Evolutionary conservation across 331 rosid genomes (phyloP), one percentile per base, ranked within the genome.

Genomic region (Pyracantha coccinea): DNA sequence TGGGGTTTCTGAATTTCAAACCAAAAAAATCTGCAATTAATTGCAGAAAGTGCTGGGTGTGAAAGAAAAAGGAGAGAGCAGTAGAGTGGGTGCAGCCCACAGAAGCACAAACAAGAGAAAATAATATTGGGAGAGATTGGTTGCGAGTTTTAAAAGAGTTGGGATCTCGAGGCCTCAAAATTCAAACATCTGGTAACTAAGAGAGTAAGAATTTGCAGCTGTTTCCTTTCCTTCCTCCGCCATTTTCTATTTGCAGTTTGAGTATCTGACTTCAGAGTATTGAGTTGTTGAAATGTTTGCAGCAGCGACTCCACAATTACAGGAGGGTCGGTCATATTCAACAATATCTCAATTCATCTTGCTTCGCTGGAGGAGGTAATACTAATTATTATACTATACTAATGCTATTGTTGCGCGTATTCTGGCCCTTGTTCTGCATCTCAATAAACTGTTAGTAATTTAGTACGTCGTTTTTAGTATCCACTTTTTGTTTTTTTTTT

Each of bases 261-360:
- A 4, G 19, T 14, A 19, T 14, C 0, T 45, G 52, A 45, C 2
- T 14, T 45, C 50, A 12, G 53, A 45, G 53, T 45, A 45, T 64
- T 71, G 19, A 14, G 53, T 4, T 14, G 19, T 45, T 45, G 53
- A 45, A 45, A 45, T 45, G 53, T 45, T 45, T 5, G 53, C 19
- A 45, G 53, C 7, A 45, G 41, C 12, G 41, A 45, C 53, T 45
- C 89, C 94, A 74, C 64, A 69, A 81, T 84, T 77, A 33, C 44
- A 67, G 92, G 89, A 78, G 82, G 88, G 97, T 87, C 96, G 96
- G 96, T 87, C 86, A 60, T 66, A 14, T 9, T 76, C 88, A 83
- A 81, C 77, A 83, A 85, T 79, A 79, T 83, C 58, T 65, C 54
- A 13, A 45, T 45, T 15, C 52, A 45, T 45, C 52, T 44, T 44